These are phyloP conservation scores for Fusarium humuli DNA, from an alignment of 2,329 filamentous ascomycete species.

Conservation along the genomic window DNA sequence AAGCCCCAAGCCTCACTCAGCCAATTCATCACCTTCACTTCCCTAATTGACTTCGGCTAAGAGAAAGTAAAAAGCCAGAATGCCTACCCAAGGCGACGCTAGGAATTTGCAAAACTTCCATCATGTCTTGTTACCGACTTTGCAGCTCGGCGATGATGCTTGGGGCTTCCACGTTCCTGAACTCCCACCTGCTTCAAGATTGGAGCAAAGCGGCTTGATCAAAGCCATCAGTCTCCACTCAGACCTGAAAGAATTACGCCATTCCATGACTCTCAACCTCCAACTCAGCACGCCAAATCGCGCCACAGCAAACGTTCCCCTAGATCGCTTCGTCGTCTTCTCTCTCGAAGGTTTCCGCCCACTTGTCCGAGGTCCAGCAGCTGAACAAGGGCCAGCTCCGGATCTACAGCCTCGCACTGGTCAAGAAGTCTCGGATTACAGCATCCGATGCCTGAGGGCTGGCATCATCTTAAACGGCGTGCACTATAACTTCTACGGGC, in stretches of 20 bases:
- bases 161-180: neutral
- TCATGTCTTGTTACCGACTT: rapidly evolving
- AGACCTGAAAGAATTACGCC: neutral
- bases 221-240: constrained; percentile 1
- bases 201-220: neutral
- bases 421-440: constrained; percentile 5
- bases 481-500: constrained; percentile 8
- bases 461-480: neutral
- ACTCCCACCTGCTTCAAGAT: neutral
- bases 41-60: neutral
- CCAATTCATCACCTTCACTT: neutral
- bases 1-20: neutral
- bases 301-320: neutral
- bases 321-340: neutral
- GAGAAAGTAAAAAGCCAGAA: neutral
- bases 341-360: neutral
- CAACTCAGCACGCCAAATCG: neutral
- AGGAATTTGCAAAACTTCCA: neutral
- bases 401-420: neutral
- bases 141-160: neutral
- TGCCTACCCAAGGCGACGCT: neutral
- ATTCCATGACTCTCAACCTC: neutral
- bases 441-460: constrained; percentile 1
- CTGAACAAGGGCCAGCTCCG: neutral
- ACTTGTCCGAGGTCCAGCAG: neutral